These are phyloP conservation scores for Candida lessepsii DNA, from an alignment of 805 yeast species.

Conservation along the genomic window DNA sequence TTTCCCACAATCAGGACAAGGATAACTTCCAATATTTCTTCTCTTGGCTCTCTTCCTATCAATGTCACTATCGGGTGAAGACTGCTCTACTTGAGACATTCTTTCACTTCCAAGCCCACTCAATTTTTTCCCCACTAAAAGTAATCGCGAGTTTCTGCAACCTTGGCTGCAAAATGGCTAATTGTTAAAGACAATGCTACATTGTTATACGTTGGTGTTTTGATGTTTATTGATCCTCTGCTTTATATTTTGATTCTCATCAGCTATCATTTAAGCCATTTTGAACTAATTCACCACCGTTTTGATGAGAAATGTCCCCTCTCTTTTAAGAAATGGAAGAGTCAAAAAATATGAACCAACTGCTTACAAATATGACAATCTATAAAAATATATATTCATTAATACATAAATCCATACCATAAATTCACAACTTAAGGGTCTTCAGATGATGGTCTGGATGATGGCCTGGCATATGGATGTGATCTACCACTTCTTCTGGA, in stretches of 20 bases:
- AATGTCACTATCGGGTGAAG: constrained; percentile 7
- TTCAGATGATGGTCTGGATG: constrained; percentile 14
- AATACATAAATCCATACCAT: background rate
- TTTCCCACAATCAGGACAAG: constrained; percentile 50
- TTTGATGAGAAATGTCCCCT: too few species aligned
- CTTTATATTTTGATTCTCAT: too few species aligned
- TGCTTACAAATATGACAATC: too few species aligned
- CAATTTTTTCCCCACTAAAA: constrained; percentile 2
- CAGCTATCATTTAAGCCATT: too few species aligned
- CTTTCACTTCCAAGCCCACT: background rate
- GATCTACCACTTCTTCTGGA: constrained; percentile 17
- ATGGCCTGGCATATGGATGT: constrained; percentile 23
- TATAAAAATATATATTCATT: too few species aligned
- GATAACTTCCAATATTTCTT: constrained; percentile 28
- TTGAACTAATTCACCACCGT: too few species aligned
- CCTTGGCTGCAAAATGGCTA: background rate
- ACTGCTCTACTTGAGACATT: constrained; percentile 10
- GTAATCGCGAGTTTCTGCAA: background rate
- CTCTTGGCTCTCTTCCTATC: constrained; percentile 9
- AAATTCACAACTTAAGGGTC: constrained; percentile 2
- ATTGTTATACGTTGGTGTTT: too few species aligned
- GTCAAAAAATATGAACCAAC: too few species aligned
- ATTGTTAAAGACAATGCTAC: too few species aligned
- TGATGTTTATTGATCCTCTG: too few species aligned
- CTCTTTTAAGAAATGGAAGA: too few species aligned